Percentiles rank a stretch among this genome's conserved stretches.
These are phyloP conservation scores for Podila clonocystis DNA, from an alignment of 192 early-diverging fungal species.

Conservation along the genomic window DNA sequence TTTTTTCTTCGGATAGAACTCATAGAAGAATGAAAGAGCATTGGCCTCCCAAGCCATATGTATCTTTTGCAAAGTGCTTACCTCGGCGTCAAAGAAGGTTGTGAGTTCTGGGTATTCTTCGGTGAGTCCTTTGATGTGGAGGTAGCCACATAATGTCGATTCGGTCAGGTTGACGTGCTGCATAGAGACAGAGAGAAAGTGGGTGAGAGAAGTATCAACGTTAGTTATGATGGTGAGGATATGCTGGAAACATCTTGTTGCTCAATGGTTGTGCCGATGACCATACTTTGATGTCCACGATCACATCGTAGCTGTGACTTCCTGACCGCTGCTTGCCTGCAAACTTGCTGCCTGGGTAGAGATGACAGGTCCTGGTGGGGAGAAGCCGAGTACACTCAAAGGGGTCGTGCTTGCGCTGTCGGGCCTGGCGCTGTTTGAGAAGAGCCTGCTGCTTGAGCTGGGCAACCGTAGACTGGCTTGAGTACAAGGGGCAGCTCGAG, in stretches of 20 bases:
- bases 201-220: background rate
- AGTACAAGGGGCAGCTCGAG: background rate
- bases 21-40: constrained; percentile 1
- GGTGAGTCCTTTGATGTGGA: constrained; percentile 85
- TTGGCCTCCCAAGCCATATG: background rate
- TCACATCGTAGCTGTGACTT: constrained; percentile 69
- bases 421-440: background rate
- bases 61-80: constrained; percentile 42
- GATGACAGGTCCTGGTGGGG: constrained; percentile 46
- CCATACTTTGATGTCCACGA: constrained; percentile 78
- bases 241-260: background rate
- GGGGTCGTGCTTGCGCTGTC: constrained; percentile 8
- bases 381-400: constrained; percentile 29
- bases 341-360: constrained; percentile 74
- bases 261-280: background rate
- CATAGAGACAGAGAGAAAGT: background rate
- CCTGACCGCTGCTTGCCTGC: constrained; percentile 76
- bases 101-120: constrained; percentile 81
- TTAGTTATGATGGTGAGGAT: background rate
- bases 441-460: background rate
- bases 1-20: background rate
- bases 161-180: constrained; percentile 75
- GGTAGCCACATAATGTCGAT: constrained; percentile 82
- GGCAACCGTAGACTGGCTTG: background rate
- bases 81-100: constrained; percentile 89